phyloP scores from a whole-genome alignment of 2,329 filamentous ascomycete genomes.

The Pezicula rhizophila region DNA sequence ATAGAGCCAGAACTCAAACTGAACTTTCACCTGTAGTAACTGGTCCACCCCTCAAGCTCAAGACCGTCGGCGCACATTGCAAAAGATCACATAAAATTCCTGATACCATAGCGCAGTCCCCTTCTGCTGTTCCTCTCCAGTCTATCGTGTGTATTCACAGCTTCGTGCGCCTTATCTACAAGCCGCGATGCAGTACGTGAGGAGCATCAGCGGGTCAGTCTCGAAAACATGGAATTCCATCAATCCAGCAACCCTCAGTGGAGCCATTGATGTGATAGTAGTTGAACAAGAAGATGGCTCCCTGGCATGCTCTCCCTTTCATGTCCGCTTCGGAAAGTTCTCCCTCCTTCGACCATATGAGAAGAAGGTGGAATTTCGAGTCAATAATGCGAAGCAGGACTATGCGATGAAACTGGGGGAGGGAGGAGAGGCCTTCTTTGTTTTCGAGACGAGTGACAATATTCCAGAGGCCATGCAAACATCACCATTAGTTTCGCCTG shows the following conservation, averaged over 20 bases:
- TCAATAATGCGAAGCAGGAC: conserved; percentile 86
- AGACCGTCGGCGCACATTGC: no score
- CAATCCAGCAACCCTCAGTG: conserved; percentile 94
- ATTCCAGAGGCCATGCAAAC: conserved; percentile 94
- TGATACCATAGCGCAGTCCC: neutral
- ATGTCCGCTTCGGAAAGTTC: conserved; percentile 98
- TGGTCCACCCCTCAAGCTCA: no score
- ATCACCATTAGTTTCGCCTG: conserved; percentile 85
- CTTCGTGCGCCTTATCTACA: neutral
- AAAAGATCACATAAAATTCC: neutral
- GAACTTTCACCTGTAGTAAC: neutral
- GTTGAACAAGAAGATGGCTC: conserved; percentile 91
- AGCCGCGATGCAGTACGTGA: conserved; percentile 88
- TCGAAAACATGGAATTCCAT: conserved; percentile 99
- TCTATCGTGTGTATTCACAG: neutral
- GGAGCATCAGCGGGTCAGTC: conserved; percentile 89
- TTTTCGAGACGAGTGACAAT: conserved; percentile 88
- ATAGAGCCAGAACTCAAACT: neutral
- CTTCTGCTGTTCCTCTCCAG: neutral
- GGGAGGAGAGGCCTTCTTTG: conserved; percentile 96
- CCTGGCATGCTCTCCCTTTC: conserved; percentile 90
- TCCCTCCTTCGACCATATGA: conserved; percentile 89
- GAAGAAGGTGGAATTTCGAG: conserved; percentile 97
- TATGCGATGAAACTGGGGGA: conserved; percentile 99
- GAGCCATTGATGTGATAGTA: conserved; percentile 97